Evolutionary conservation across 345 rosid species (phyloP).

Genomic region (Cardamine occulta): DNA sequence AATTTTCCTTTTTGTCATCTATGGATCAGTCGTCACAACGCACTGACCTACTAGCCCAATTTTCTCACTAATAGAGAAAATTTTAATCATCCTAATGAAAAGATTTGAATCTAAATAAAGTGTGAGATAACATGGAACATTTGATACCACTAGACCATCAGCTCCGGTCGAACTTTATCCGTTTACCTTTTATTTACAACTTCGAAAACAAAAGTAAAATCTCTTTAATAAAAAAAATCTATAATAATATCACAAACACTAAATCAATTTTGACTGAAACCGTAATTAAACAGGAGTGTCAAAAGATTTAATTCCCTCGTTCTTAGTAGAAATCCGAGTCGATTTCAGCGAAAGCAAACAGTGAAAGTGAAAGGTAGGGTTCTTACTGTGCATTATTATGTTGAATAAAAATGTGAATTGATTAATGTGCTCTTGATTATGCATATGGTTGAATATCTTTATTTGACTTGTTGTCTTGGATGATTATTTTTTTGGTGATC

Average conservation of each 20-base stretch:
- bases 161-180: not conserved
- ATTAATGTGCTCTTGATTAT: not conserved
- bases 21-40: too few species aligned
- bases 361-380: not conserved
- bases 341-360: not conserved
- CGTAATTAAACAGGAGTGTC: not conserved
- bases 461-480: not conserved
- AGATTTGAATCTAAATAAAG: too few species aligned
- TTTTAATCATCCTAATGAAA: too few species aligned
- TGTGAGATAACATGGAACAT: too few species aligned
- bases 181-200: not conserved
- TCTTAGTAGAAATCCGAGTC: not conserved
- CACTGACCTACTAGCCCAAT: too few species aligned
- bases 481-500: too few species aligned
- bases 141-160: too few species aligned
- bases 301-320: not conserved
- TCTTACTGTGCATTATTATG: not conserved
- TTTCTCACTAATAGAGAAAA: too few species aligned
- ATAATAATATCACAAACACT: not conserved
- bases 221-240: not conserved
- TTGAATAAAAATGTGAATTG: not conserved
- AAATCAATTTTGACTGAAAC: not conserved
- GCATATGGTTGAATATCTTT: not conserved
- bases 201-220: not conserved
- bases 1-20: too few species aligned